A percentile compares a stretch with the other conserved stretches of the same genome.
phyloP scores from a whole-genome alignment of 1,284 basidiomycete species.

The Ceratobasidium sp. region DNA sequence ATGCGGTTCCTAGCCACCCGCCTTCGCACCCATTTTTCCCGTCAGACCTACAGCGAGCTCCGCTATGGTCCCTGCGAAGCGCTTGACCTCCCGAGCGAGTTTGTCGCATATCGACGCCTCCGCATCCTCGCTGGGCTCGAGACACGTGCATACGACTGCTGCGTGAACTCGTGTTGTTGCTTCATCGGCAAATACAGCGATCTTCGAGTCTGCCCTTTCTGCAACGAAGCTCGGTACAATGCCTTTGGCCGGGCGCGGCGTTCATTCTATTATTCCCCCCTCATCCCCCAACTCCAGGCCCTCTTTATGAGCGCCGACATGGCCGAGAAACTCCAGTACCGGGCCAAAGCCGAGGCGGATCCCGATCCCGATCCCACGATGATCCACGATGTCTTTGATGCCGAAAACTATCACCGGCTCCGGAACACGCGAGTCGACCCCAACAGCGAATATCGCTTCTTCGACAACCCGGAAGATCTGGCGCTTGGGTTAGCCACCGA shows the following conservation, averaged over 20 bases:
- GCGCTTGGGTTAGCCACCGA: conserved; percentile 57
- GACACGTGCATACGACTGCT: conserved; percentile 40
- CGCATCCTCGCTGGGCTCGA: conserved; percentile 7
- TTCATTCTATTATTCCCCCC: conserved; percentile 46
- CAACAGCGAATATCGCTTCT: conserved; percentile 51
- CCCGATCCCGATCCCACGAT: conserved; percentile 31
- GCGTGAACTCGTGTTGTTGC: conserved; percentile 16
- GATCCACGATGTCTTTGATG: conserved; percentile 52
- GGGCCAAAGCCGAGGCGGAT: conserved; percentile 48
- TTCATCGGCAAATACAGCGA: conserved; percentile 43
- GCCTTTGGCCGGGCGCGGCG: conserved; percentile 16
- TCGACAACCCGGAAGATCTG: conserved; percentile 54
- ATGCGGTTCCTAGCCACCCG: no score
- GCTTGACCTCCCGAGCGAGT: no score
- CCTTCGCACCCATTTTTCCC: no score
- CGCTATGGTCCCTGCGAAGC: no score
- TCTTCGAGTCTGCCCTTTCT: conserved; percentile 43
- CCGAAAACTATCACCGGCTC: conserved; percentile 30
- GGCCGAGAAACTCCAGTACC: conserved; percentile 52
- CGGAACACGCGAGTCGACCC: not conserved
- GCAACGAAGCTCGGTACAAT: conserved; percentile 37
- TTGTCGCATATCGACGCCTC: no score
- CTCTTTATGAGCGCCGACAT: conserved; percentile 45
- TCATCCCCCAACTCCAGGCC: conserved; percentile 41
- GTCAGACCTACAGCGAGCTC: no score